Evolutionary conservation across 129 eudicot genomes (phyloP).

Genomic region (Kitagawia praeruptora): DNA sequence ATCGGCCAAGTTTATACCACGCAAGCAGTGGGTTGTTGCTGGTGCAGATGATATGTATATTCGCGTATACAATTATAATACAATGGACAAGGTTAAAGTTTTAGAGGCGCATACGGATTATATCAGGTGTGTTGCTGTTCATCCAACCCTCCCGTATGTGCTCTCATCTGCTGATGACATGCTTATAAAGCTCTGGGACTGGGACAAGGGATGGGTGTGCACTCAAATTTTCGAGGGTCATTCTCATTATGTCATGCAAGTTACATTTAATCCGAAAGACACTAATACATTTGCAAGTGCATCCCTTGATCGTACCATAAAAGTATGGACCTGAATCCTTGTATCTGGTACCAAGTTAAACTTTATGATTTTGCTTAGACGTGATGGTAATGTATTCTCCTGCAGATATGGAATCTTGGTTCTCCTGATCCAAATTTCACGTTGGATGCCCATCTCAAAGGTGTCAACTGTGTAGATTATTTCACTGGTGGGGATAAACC

Average conservation of each 20-base stretch:
- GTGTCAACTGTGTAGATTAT: slow-evolving; percentile 97
- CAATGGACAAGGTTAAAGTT: slow-evolving; percentile 92
- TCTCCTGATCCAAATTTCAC: slow-evolving; percentile 95
- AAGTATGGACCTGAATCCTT: slow-evolving; percentile 40
- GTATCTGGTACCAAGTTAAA: slow-evolving; percentile 3
- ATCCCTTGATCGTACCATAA: slow-evolving; percentile 94
- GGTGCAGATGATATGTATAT: slow-evolving; percentile 99
- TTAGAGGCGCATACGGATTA: slow-evolving; percentile 94
- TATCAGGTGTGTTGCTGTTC: slow-evolving; percentile 94
- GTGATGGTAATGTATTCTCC: slow-evolving; percentile 1
- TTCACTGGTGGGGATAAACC: slow-evolving; percentile 96
- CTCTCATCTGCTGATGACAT: slow-evolving; percentile 97
- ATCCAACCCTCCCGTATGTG: slow-evolving; percentile 92
- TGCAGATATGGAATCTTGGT: slow-evolving; percentile 96
- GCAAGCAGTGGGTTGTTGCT: slow-evolving; percentile 98
- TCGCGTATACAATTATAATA: slow-evolving; percentile 95
- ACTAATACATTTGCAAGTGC: slow-evolving; percentile 97
- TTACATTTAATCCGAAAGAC: slow-evolving; percentile 89
- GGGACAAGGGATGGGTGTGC: slow-evolving; percentile 94
- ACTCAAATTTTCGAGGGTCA: slow-evolving; percentile 97
- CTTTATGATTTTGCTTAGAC: background rate
- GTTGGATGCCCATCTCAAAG: slow-evolving; percentile 94
- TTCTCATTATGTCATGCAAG: slow-evolving; percentile 99
- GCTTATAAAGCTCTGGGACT: slow-evolving; percentile 99
- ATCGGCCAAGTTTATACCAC: slow-evolving; percentile 86